Percentiles rank a stretch among this genome's conserved stretches.
These are phyloP conservation scores for Marchantia polymorpha DNA, from an alignment of 225 moss, liverwort and hornwort species.

Conservation along the genomic window DNA sequence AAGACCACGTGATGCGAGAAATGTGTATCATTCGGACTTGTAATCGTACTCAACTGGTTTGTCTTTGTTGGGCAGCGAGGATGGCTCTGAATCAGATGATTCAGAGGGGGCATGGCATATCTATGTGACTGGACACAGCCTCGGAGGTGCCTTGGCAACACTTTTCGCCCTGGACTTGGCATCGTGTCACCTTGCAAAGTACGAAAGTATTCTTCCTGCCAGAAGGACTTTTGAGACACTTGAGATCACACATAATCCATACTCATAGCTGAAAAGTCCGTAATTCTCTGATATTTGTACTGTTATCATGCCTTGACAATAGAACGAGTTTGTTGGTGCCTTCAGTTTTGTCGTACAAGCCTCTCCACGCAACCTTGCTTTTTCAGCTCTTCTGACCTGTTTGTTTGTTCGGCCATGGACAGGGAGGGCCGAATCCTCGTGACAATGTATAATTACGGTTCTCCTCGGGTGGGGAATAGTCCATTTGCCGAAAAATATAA, in stretches of 20 bases:
- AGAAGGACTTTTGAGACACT: no score
- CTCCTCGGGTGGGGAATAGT: conserved; percentile 83
- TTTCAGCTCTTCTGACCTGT: not conserved
- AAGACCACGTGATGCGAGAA: not conserved
- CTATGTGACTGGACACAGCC: conserved; percentile 84
- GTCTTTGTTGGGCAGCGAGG: conserved; percentile 6
- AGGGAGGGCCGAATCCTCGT: conserved; percentile 54
- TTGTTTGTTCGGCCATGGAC: conserved; percentile 6
- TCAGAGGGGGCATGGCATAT: conserved; percentile 52
- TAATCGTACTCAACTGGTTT: not conserved
- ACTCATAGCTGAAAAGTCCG: no score
- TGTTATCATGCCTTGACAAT: no score
- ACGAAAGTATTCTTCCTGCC: conserved; percentile 25
- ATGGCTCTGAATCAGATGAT: not conserved
- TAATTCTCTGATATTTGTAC: no score
- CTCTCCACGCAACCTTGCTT: not conserved
- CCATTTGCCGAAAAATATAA: conserved; percentile 68
- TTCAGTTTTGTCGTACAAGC: no score
- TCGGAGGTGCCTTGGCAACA: conserved; percentile 87
- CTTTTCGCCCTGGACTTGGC: conserved; percentile 81
- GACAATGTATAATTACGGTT: conserved; percentile 89
- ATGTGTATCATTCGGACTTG: not conserved
- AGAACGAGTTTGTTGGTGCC: no score
- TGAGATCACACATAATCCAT: no score
- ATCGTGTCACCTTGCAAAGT: conserved; percentile 74